A percentile compares a stretch with the other conserved stretches of the same genome.
Conservation (phyloP, 1,284 basidiomycete species). For the Ceraceosorus bombacis region DNA sequence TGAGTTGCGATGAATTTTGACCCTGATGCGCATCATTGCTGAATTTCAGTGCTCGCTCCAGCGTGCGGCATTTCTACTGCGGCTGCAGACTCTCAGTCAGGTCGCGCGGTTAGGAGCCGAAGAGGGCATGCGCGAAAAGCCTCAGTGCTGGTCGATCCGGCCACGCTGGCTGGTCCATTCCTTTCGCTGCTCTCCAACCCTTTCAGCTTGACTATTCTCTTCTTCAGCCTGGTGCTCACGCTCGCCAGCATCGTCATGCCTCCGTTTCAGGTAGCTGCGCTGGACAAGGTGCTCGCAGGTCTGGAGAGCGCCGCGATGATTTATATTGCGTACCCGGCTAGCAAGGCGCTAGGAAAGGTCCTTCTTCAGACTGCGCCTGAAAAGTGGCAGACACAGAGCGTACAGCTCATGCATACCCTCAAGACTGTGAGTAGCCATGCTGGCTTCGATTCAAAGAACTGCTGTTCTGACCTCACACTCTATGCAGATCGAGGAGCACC, state of each 20-base stretch:
- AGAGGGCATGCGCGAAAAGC: slow-evolving; percentile 21
- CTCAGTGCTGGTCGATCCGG: slow-evolving; percentile 33
- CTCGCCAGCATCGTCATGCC: slow-evolving; percentile 36
- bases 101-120: slow-evolving; percentile 6
- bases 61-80: slow-evolving; percentile 44
- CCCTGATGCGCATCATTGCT: background rate
- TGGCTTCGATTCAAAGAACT: background rate
- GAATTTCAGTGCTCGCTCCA: background rate
- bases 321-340: slow-evolving; percentile 39
- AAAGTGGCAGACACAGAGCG: slow-evolving; percentile 12
- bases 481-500: slow-evolving; percentile 31
- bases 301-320: slow-evolving; percentile 43
- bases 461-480: background rate
- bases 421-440: slow-evolving; percentile 10
- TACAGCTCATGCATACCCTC: slow-evolving; percentile 28
- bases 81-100: slow-evolving; percentile 17
- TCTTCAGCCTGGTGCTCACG: slow-evolving; percentile 35
- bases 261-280: slow-evolving; percentile 35
- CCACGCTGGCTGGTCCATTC: slow-evolving; percentile 22
- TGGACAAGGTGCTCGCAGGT: slow-evolving; percentile 46
- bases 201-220: slow-evolving; percentile 42
- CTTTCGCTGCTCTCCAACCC: slow-evolving; percentile 38
- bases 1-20: background rate
- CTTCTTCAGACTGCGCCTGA: slow-evolving; percentile 41
- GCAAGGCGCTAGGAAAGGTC: slow-evolving; percentile 38